Evolutionary conservation across 1,284 basidiomycete species (phyloP).

Genomic region (Leccinum fuscescens): DNA sequence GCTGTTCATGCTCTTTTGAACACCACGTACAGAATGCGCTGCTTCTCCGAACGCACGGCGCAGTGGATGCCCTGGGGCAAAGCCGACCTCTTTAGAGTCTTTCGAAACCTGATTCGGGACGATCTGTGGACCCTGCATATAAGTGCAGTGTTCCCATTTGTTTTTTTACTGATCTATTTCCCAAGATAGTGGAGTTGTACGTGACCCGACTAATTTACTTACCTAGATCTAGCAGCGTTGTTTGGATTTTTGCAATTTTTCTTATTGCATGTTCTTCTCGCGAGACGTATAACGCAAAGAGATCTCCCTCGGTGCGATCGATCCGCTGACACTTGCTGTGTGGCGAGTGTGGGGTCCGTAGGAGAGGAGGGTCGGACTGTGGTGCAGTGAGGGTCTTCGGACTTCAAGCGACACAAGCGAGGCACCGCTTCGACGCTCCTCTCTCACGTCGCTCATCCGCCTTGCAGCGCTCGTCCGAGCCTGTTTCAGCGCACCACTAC

Average conservation of each 20-base stretch:
- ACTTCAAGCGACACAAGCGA: no score
- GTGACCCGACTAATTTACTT: background rate
- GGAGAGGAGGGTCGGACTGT: no score
- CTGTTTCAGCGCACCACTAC: no score
- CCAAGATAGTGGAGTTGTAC: background rate
- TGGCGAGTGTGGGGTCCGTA: background rate
- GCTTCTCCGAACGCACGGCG: slow-evolving; percentile 45
- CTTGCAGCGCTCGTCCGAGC: no score
- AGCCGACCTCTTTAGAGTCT: slow-evolving; percentile 22
- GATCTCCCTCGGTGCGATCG: background rate
- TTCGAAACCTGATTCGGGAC: background rate
- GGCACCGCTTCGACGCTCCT: no score
- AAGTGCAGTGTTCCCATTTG: background rate
- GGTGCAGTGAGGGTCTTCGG: no score
- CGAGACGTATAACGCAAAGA: background rate
- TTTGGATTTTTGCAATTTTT: background rate
- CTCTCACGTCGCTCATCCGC: no score
- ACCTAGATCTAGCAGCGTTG: background rate
- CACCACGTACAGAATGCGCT: slow-evolving; percentile 38
- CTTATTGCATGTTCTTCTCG: background rate
- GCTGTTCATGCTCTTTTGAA: background rate
- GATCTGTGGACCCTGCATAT: background rate
- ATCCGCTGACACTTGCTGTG: background rate
- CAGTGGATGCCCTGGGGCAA: slow-evolving; percentile 39
- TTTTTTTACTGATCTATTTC: background rate